A percentile compares a stretch with the other conserved stretches of the same genome.
These are phyloP conservation scores for Ganoderma meredithae DNA, from an alignment of 1,284 basidiomycete species.

Conservation along the genomic window DNA sequence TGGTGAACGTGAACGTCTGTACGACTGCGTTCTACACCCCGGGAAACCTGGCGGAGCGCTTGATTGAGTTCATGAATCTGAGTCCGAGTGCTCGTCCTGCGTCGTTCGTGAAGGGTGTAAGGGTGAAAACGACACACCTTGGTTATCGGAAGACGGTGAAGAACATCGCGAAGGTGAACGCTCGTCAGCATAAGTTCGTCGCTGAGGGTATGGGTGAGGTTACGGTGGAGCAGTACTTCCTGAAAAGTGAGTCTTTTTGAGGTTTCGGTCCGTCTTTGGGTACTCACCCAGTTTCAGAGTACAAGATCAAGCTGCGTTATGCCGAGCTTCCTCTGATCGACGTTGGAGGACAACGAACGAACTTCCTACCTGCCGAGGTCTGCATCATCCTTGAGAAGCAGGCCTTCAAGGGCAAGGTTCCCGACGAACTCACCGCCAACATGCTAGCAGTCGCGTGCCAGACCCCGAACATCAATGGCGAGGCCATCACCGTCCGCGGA, in stretches of 20 bases:
- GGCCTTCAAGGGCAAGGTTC: slow-evolving; percentile 73
- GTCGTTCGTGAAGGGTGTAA: slow-evolving; percentile 65
- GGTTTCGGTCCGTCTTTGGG: not conserved
- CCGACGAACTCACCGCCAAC: slow-evolving; percentile 67
- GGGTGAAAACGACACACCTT: slow-evolving; percentile 64
- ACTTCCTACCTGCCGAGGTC: slow-evolving; percentile 70
- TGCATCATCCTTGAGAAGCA: slow-evolving; percentile 77
- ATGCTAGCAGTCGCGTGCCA: slow-evolving; percentile 77
- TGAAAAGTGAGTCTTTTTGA: slow-evolving; percentile 52
- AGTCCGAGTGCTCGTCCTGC: slow-evolving; percentile 58
- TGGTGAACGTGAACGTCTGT: slow-evolving; percentile 83
- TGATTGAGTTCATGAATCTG: slow-evolving; percentile 57
- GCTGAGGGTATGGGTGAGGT: slow-evolving; percentile 57
- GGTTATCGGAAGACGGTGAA: slow-evolving; percentile 70
- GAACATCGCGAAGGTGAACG: slow-evolving; percentile 51
- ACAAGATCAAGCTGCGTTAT: slow-evolving; percentile 55
- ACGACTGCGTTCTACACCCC: slow-evolving; percentile 79
- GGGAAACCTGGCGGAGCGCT: slow-evolving; percentile 65
- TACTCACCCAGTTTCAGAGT: slow-evolving; percentile 51
- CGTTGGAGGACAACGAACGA: slow-evolving; percentile 59
- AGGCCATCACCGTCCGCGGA: slow-evolving; percentile 62
- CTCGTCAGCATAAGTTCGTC: slow-evolving; percentile 61
- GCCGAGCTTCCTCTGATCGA: slow-evolving; percentile 69
- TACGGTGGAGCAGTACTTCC: slow-evolving; percentile 71
- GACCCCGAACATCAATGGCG: slow-evolving; percentile 71